Evolutionary conservation across 768 basidiomycete genomes (phyloP), one percentile per base, ranked within the genome.

Genomic region (Lactifluus volemus): DNA sequence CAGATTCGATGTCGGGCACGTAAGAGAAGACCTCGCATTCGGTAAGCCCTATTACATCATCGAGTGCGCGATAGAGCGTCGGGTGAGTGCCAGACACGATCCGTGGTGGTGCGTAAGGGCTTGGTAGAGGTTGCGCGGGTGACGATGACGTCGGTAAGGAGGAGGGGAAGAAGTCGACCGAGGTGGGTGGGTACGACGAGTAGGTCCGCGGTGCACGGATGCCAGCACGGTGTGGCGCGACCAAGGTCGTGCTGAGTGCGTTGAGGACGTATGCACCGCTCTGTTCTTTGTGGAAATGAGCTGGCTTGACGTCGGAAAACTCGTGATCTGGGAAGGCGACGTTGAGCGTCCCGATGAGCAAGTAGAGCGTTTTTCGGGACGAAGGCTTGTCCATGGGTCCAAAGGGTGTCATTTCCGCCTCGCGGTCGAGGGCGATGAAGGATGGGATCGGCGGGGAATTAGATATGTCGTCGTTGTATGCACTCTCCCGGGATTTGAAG

Each of bases 11-110:
- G 73, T 96, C 92, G 50, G 96, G 97, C 44, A 83, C 81, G 77
- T 94, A 99, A 2, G 92, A 89, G 74, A 88, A 99, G 60, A 98
- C 93, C 70, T 98, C 95, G 77, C 92, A 97, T 63, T 98, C 94
- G 44, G 83, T 76, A 25, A 99, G 80, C 25, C 88, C 88, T 66
- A 99, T 90, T 68, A 90, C 88, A 48, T 94, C 88, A 79, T 94
- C 86, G 49, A 99, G 82, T 59, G 89, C 81, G 60, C 87, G 86
- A 73, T 89, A 93, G 30, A 98, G 79, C 53, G 88, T 82, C 1
- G 96, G 92, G 73, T 97, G 92, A 15, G 91, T 93, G 63, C 89
- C 89, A 0, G 87, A 82, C 59, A 88, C 80, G 67, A 88, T 86
- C 60, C 81, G 79, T 12, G 89, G 84, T 21, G 87, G 86, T 0